These are phyloP conservation scores for Talaromyces marneffei DNA, from an alignment of 2,329 filamentous ascomycete genomes.

Conservation along the genomic window DNA sequence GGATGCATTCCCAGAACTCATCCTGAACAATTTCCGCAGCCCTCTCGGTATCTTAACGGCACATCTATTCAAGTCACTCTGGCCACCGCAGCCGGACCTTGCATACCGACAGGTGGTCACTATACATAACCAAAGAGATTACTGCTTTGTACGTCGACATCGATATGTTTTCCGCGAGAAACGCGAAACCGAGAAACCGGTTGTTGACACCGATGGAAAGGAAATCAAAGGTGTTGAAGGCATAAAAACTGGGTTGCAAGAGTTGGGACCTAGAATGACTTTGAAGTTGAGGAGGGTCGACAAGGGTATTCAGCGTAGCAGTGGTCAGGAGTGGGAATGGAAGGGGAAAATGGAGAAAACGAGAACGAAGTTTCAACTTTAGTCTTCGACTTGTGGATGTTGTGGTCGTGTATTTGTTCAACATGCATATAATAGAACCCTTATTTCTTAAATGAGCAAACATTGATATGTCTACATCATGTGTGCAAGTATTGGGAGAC, in stretches of 20 bases:
- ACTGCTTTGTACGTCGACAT: conserved; percentile 86
- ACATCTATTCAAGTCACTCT: conserved; percentile 72
- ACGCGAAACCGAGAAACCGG: conserved; percentile 76
- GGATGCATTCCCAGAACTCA: conserved; percentile 80
- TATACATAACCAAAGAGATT: conserved; percentile 90
- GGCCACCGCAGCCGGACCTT: conserved; percentile 76
- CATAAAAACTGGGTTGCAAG: conserved; percentile 81
- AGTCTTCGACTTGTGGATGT: conserved; percentile 13
- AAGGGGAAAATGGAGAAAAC: conserved; percentile 92
- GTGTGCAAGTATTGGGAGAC: neutral
- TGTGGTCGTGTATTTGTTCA: neutral
- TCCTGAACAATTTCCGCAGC: conserved; percentile 92
- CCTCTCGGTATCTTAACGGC: conserved; percentile 84
- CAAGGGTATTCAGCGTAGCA: conserved; percentile 72
- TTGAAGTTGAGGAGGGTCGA: conserved; percentile 87
- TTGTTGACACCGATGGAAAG: conserved; percentile 74
- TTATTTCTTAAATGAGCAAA: neutral
- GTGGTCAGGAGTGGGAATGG: conserved; percentile 92
- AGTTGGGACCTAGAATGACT: conserved; percentile 77
- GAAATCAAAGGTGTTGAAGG: conserved; percentile 78
- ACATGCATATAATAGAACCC: neutral
- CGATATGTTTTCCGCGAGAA: conserved; percentile 92
- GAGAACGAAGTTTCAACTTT: conserved; percentile 89
- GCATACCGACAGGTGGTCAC: conserved; percentile 85
- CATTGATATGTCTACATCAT: neutral